Evolutionary conservation across 805 yeast species (phyloP), one percentile per base, ranked within the genome.

Genomic region (Teunomyces atbi): DNA sequence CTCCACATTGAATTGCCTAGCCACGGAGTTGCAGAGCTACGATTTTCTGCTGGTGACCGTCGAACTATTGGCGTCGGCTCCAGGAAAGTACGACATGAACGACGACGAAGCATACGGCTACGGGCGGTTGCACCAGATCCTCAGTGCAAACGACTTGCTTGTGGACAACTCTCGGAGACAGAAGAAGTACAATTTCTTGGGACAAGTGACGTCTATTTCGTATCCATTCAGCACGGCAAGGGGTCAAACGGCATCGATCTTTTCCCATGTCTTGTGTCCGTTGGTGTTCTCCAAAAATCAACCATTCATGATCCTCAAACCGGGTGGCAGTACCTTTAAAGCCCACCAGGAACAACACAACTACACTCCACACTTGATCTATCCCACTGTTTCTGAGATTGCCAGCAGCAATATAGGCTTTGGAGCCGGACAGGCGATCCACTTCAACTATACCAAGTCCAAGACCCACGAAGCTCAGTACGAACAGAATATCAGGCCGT

Each of bases 11-110:
- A 42, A 57, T 8, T 46, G 46, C 0, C 52, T 79, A 10, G 60
- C 69, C 1, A 42, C 52, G 0, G 34, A 45, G 1, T 23, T 84
- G 1, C 45, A 52, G 2, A 40, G 46, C 1, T 73, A 65, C 51
- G 76, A 81, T 56, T 84, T 83, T 52, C 57, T 57, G 36, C 51
- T 68, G 0, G 65, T 84, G 0, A 68, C 69, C 20, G 84, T 77
- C 3, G 78, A 81, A 18, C 74, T 83, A 40, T 56, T 84, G 6
- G 79, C 77, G 2, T 81, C 88, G 1, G 65, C 76, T 0, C 86
- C 89, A 0, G 78, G 82, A 1, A 51, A 51, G 0, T 62, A 67
- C 43, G 56, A 55, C 26, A 32, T 53, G 2, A 3, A 41, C 15
- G 12, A 19, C 13, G 34, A 37, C n/a, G 73, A 65, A 34, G 43